These are phyloP conservation scores for Xerocomus nothofagi DNA, from an alignment of 1,284 basidiomycete species.

Conservation along the genomic window DNA sequence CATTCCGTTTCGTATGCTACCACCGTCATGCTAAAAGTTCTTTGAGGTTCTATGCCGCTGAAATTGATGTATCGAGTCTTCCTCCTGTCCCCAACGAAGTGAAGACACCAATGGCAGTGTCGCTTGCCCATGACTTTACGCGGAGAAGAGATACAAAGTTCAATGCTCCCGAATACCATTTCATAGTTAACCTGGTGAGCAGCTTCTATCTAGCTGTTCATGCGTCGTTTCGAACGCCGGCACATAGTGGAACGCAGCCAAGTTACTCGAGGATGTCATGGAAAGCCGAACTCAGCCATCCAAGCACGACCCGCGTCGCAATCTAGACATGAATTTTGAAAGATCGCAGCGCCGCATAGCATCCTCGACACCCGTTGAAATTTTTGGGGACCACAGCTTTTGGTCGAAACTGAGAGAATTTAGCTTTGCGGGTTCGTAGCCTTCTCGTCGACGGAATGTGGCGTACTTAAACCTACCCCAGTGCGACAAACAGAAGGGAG, in stretches of 20 bases:
- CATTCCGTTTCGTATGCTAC: constrained; percentile 47
- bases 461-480: constrained; percentile 13
- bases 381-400: background rate
- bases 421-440: constrained; percentile 30
- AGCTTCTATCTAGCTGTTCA: background rate
- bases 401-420: constrained; percentile 18
- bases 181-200: constrained; percentile 28
- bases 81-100: constrained; percentile 11
- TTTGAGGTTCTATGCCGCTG: constrained; percentile 57
- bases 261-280: constrained; percentile 25
- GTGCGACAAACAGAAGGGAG: constrained; percentile 53
- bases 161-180: constrained; percentile 13
- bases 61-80: constrained; percentile 36
- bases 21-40: constrained; percentile 46
- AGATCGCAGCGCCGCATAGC: background rate
- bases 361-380: background rate
- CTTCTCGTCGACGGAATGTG: background rate
- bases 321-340: background rate
- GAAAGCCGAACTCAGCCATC: constrained; percentile 5
- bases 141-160: constrained; percentile 3
- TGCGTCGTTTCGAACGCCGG: background rate
- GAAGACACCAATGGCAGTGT: constrained; percentile 18
- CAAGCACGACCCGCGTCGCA: constrained; percentile 4
- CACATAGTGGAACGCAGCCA: constrained; percentile 33
- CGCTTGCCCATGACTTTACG: constrained; percentile 32